Evolutionary conservation across 1,284 basidiomycete species (phyloP).

Genomic region (Ustilago loliicola): DNA sequence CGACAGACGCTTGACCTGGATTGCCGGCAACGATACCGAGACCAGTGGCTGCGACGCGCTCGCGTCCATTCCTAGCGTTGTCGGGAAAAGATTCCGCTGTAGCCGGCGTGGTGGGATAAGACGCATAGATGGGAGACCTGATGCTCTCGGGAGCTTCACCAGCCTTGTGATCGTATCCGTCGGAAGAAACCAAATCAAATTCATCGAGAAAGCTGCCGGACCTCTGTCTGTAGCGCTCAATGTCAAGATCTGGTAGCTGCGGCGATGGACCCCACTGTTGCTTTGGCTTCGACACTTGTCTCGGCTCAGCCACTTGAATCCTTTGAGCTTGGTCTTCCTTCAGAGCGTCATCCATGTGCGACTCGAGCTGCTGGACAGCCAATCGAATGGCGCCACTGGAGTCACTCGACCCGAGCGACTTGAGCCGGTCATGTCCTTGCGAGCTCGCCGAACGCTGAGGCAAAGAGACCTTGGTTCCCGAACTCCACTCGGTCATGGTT

Average conservation of each 20-base stretch:
- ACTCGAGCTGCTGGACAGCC: conserved; percentile 52
- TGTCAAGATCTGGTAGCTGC: conserved; percentile 50
- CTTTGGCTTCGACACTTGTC: conserved; percentile 12
- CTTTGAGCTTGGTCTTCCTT: conserved; percentile 36
- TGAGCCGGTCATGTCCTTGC: conserved; percentile 35
- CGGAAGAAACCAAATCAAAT: conserved; percentile 21
- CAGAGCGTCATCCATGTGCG: conserved; percentile 58
- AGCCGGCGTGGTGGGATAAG: conserved; percentile 3
- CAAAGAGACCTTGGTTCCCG: conserved; percentile 15
- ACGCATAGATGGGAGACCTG: conserved; percentile 10
- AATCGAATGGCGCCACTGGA: conserved; percentile 39
- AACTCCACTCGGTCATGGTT: conserved; percentile 24
- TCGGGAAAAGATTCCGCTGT: background rate
- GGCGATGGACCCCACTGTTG: conserved; percentile 55
- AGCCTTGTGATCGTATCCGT: background rate
- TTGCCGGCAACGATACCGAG: conserved; percentile 21
- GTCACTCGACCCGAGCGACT: conserved; percentile 33
- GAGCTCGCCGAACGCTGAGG: conserved; percentile 52
- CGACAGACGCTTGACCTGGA: background rate
- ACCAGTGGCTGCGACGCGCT: conserved; percentile 8
- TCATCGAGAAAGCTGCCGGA: conserved; percentile 59
- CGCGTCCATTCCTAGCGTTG: background rate
- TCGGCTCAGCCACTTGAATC: conserved; percentile 10
- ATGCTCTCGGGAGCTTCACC: background rate
- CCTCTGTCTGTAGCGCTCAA: conserved; percentile 40